Base-by-base conservation (phyloP, 202 grass and related monocot genomes). In the Digitaria exilis region DNA sequence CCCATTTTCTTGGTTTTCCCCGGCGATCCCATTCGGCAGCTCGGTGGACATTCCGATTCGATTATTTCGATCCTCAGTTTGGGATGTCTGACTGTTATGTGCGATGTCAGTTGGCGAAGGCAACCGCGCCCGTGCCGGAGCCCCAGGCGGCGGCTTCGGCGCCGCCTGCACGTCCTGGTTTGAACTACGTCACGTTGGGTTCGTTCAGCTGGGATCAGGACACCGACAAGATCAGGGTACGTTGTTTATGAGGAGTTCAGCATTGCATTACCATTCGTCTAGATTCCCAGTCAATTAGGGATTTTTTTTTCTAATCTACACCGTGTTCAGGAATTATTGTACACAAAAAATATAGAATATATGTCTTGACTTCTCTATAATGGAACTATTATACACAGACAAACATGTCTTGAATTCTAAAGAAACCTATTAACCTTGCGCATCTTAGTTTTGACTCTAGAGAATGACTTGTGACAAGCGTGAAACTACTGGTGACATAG, bases 171-270 rank as follows among this genome's bases (percentile, higher is more conserved):
- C 60, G 63, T 65, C 76, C 69, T 29, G 74, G 9, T 52, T 51
- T 75, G 52, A 93, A 45, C 59, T 98, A 98, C 56, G 91, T 88
- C 65, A 85, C 90, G 12, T 19, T 95, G 67, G 89, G 90, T 4
- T 88, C 95, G 2, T 98, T 98, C 77, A 95, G 92, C 80, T 98
- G 95, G 92, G 95, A 95, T 63, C 92, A 95, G 82, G 95, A 98
- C 63, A 71, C 22, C 61, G 95, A 98, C 21, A 98, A 98, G 73
- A 88, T 95, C 64, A 95, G 66, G 84, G 95, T 95, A 88, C 16
- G 77, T 62, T 70, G 41, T 44, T 61, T 19, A 28, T 43, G 13
- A 59, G 57, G 6, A 59, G 12, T 5, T 25, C 18, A 4, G 51
- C 32, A 79, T 63, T 79, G 1, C 17, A n/a, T 25, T 46, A 8